Base-by-base conservation (phyloP, 805 yeast genomes). In the Candida ficus region DNA sequence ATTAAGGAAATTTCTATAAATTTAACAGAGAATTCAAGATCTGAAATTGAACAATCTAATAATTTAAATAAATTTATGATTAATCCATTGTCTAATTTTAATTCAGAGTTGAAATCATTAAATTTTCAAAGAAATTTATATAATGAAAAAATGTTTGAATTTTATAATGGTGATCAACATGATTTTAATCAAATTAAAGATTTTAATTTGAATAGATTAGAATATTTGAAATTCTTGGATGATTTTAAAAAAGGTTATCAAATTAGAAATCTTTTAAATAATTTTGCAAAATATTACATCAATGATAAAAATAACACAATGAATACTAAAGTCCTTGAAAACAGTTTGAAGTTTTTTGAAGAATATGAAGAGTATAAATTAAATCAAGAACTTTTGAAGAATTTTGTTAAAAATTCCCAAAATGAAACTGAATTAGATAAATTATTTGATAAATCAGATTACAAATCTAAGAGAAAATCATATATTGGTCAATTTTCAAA, bases 151-250 rank as follows among this genome's bases (percentile, higher is more conserved):
- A 21, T 44, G 1, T 30, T 28, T 18, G 45, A 42, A 9, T 46
- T 42, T 34, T 43, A 49, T 26, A 14, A 21, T n/a, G n/a, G n/a
- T n/a, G n/a, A n/a, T n/a, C n/a, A n/a, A n/a, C n/a, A n/a, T n/a
- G n/a, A n/a, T n/a, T n/a, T n/a, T n/a, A 5, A 29, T 20, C 8
- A 66, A 44, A 50, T 68, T 22, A 61, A 68, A 38, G 46, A 47
- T 1, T 73, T 68, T 49, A 76, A 73, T 43, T 49, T 70, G 2
- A 59, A 66, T 11, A 67, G 74, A 42, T 63, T 69, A 39, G 75
- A 71, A 38, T 74, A 74, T 52, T 59, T 67, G 50, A 68, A 67
- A 45, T 64, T 62, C 30, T 51, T 74, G 37, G 65, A 50, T 36
- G 54, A 47, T 20, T 50, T 49, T 31, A 47, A 44, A 29, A 50